phyloP scores from a whole-genome alignment of 1,284 basidiomycete species.

The Trichosporon inkin region DNA sequence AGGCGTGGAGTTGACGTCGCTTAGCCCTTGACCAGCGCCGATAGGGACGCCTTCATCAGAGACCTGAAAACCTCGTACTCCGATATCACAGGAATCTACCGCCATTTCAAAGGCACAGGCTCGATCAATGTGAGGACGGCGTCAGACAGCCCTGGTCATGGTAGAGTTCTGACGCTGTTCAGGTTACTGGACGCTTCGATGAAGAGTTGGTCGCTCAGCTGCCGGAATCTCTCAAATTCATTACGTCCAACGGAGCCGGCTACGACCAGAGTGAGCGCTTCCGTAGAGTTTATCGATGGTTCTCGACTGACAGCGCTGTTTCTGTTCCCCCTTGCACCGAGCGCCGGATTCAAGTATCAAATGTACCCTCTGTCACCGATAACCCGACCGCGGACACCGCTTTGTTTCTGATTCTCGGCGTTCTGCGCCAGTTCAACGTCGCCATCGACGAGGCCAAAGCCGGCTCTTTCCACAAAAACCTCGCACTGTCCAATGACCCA shows the following conservation, averaged over 20 bases:
- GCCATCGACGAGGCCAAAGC: slow-evolving; percentile 61
- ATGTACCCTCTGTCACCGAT: slow-evolving; percentile 80
- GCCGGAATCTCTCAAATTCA: slow-evolving; percentile 22
- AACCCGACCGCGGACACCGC: slow-evolving; percentile 83
- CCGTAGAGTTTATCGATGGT: too few species aligned
- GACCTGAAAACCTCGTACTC: slow-evolving; percentile 25
- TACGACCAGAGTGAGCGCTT: slow-evolving; percentile 37
- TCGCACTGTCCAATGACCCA: slow-evolving; percentile 24
- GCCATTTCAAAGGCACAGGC: slow-evolving; percentile 32
- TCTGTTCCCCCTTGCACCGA: slow-evolving; percentile 67
- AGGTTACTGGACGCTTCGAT: slow-evolving; percentile 31
- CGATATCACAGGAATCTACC: slow-evolving; percentile 27
- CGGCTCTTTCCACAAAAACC: slow-evolving; percentile 56
- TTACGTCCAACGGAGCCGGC: slow-evolving; percentile 30
- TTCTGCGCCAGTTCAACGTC: slow-evolving; percentile 65
- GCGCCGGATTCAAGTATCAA: slow-evolving; percentile 69
- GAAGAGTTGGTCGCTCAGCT: slow-evolving; percentile 24
- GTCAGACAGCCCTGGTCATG: too few species aligned
- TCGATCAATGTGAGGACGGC: slow-evolving; percentile 26
- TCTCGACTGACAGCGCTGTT: slow-evolving; percentile 18
- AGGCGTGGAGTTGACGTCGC: too few species aligned
- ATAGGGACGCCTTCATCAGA: slow-evolving; percentile 23
- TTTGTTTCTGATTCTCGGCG: slow-evolving; percentile 72
- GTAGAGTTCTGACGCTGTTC: not conserved
- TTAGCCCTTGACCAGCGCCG: slow-evolving; percentile 24